Evolutionary conservation across 1,284 basidiomycete species (phyloP).

Genomic region (Puccinia horiana): DNA sequence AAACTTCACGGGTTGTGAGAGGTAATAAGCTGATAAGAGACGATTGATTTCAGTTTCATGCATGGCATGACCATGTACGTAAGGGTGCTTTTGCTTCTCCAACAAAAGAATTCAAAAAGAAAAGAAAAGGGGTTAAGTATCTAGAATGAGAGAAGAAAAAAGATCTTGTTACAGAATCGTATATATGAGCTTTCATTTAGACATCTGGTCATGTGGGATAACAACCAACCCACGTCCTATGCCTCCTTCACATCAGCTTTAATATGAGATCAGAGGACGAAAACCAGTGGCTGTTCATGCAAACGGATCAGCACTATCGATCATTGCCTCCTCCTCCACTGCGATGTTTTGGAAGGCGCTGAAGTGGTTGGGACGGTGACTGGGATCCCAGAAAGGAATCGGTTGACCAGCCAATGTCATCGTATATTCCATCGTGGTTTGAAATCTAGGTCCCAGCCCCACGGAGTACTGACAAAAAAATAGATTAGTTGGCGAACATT

Average conservation of each 20-base stretch:
- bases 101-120: background rate
- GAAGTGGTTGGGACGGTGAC: conserved; percentile 71
- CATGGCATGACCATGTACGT: too few relatives aligned
- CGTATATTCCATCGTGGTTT: conserved; percentile 76
- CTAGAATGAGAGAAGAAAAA: background rate
- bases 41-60: too few relatives aligned
- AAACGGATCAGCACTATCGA: conserved; percentile 56
- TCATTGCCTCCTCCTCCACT: conserved; percentile 51
- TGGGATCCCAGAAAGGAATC: conserved; percentile 90
- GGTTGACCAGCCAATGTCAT: conserved; percentile 84
- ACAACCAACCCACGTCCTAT: background rate
- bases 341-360: conserved; percentile 54
- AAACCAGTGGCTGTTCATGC: conserved; percentile 49
- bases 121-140: background rate
- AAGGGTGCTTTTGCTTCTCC: background rate
- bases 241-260: background rate
- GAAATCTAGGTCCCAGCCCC: conserved; percentile 84
- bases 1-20: too few relatives aligned
- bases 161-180: background rate
- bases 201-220: background rate
- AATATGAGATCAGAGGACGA: background rate
- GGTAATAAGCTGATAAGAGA: too few relatives aligned
- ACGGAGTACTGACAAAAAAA: conserved; percentile 66
- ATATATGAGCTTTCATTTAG: background rate
- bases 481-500: conserved; percentile 60